Evolutionary conservation across 1,139 yeast genomes (phyloP).

Genomic region (Magnusiomyces magnusii): DNA sequence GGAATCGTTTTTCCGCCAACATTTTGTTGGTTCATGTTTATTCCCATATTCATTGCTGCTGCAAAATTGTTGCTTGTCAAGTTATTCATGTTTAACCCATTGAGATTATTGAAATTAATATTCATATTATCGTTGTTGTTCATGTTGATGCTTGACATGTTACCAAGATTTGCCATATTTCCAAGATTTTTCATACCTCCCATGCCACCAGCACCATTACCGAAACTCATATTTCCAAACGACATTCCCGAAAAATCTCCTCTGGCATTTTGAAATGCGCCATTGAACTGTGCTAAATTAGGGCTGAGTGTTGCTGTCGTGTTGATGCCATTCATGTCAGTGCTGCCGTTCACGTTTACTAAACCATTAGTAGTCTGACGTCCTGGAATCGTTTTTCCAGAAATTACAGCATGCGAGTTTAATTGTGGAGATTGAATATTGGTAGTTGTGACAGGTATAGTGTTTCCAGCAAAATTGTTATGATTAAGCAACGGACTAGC

Average conservation of each 20-base stretch:
- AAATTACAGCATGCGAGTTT: background rate
- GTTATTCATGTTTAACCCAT: background rate
- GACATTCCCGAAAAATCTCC: background rate
- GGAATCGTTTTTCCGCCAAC: conserved; percentile 20
- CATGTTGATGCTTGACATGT: too few species aligned
- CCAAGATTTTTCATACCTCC: background rate
- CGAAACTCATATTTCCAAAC: background rate
- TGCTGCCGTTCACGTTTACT: background rate
- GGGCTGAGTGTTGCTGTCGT: background rate
- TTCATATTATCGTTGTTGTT: too few species aligned
- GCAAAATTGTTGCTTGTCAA: background rate
- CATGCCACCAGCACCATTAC: background rate
- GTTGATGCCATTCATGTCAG: background rate
- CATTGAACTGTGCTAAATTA: background rate
- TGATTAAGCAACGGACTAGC: background rate
- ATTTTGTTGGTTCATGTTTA: background rate
- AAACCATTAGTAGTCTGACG: background rate
- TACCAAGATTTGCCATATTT: too few species aligned
- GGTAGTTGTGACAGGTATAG: background rate
- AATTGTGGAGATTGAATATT: background rate
- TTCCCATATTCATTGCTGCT: background rate
- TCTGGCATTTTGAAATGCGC: background rate
- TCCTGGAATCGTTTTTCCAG: conserved; percentile 3
- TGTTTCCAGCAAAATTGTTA: conserved; percentile 10
- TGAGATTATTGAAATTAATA: background rate